Evolutionary conservation across 306 rosid species (phyloP).

Genomic region (Pyrus bretschneideri): DNA sequence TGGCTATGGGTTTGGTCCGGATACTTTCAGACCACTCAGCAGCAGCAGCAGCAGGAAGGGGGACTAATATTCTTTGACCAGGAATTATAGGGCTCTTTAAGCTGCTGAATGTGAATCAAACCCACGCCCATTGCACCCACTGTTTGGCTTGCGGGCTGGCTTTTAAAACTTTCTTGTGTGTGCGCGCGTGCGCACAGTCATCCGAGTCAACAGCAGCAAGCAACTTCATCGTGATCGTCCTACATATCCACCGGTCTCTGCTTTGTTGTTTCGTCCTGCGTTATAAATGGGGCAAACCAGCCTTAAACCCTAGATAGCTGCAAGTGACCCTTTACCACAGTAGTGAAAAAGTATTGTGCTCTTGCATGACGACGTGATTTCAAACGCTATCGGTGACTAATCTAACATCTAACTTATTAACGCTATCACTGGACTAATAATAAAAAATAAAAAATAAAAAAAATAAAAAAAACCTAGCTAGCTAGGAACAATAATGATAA

Average conservation of each 20-base stretch:
- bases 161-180: neutral
- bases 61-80: neutral
- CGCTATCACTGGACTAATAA: too few species aligned
- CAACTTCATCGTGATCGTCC: neutral
- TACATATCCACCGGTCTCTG: neutral
- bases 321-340: too few species aligned
- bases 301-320: neutral
- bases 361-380: too few species aligned
- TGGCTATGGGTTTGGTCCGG: neutral
- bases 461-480: neutral
- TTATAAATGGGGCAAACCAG: too few species aligned
- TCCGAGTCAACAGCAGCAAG: neutral
- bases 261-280: neutral
- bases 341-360: rapidly evolving
- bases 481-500: neutral
- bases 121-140: neutral
- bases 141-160: neutral
- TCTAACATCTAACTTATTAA: too few species aligned
- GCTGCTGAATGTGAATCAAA: neutral
- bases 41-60: neutral
- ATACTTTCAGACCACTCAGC: neutral
- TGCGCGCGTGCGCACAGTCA: neutral
- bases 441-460: too few species aligned
- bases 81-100: neutral
- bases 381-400: rapidly evolving